Evolutionary conservation across 352 stramenopile genomes (phyloP), one percentile per base, ranked within the genome.

Genomic region (Phytophthora pluvialis): DNA sequence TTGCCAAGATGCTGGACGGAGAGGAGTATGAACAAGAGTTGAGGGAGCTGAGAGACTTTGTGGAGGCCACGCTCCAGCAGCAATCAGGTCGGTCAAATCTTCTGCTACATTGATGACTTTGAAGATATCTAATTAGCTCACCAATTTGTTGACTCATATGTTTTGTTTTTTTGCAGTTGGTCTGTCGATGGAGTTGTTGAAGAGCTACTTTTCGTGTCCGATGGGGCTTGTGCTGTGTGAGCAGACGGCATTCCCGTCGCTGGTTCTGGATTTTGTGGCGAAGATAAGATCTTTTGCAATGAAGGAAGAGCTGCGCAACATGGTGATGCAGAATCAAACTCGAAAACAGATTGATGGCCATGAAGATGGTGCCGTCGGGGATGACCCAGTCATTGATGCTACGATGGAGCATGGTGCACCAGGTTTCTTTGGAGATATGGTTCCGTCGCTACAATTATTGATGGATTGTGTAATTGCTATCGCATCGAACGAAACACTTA

Each of bases 391-490:
- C 36, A n/a, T 11, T 21, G 5, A 6, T 10, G 39, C 39, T 29
- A 15, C 4, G 15, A 16, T 9, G 18, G n/a, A 35, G 18, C 4
- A 10, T 33, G 21, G 32, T 0, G 16, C 31, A 35, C 9, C 44
- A 26, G n/a, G 12, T 11, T 21, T 48, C 0, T 62, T 75, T 62
- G 13, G n/a, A 5, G 39, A 21, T n/a, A 47, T 90, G 29, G 46
- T 88, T 42, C 53, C 65, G 10, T 54, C 68, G 15, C 64, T 92
- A 13, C 45, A 71, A 35, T 78, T 89, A 4, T 60, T 94, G 21
- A 89, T 92, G 80, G 72, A 60, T 1, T 91, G 83, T 56, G 64
- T 93, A 1, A 53, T 89, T 44, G 80, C 78, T 5, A 78, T 94
- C 26, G 64, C 74, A 13, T 78, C 75, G 4, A 84, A 86, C 33